Evolutionary conservation across 352 stramenopile genomes (phyloP), one percentile per base, ranked within the genome.

Genomic region (Phytophthora melonis): DNA sequence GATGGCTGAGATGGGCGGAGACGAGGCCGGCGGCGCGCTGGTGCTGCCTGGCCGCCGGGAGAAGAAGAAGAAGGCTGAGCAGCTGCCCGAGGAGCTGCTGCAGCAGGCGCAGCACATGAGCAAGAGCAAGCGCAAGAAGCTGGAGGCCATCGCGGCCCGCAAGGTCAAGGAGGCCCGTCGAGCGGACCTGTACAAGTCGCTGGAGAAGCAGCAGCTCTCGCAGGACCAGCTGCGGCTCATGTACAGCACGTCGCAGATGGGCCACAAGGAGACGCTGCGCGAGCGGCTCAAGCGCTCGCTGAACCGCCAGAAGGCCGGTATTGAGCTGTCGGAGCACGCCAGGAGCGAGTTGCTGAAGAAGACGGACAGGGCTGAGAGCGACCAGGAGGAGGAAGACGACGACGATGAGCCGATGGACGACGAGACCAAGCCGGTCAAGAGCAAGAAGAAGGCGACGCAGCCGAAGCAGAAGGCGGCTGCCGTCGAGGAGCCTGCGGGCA

Each of bases 41-140:
- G 86, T 93, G 54, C 78, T 95, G 18, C 72, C 80, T 18, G 79
- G 85, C 1, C 90, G 84, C 64, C 70, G 72, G 11, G 81, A 85
- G 63, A 85, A 84, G 55, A 83, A 84, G 39, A 45, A 75, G 23
- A 90, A 91, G 63, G 63, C 75, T 14, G 81, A 90, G 25, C 72
- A 79, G 58, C 64, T 92, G 11, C 70, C 81, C 0, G 79, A 89
- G 5, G 87, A 93, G 39, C 72, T 93, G 55, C 41, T 96, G 58
- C 62, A 93, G 54, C 75, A 89, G 54, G 87, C 87, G 1, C 63
- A 82, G 36, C 89, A 88, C 43, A 80, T 95, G 78, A 95, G 86
- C 70, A 93, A 92, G 67, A 85, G 77, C 56, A 96, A 96, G 69
- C 89, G 88, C 68, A 93, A 93, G 66, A 95, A 95, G 61, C 66